Conservation (phyloP, 148 eudicot genomes). For the Amaranthus palmeri region DNA sequence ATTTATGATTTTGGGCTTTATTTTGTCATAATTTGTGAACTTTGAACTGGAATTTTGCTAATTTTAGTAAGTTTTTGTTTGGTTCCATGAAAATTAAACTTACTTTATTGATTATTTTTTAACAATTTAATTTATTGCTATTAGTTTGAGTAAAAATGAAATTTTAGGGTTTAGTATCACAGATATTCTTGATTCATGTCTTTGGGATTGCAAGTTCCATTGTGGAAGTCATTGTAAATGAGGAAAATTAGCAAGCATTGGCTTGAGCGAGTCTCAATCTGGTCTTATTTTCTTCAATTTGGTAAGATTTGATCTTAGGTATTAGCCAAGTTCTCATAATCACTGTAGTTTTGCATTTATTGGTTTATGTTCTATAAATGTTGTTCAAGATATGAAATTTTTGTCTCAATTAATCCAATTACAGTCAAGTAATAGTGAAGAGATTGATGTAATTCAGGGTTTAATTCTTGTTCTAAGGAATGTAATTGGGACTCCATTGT, state of each 20-base stretch:
- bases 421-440: slow-evolving; percentile 20
- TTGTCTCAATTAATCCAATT: slow-evolving; percentile 51
- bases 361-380: slow-evolving; percentile 63
- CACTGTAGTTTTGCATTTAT: slow-evolving; percentile 59
- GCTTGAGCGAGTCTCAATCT: slow-evolving; percentile 38
- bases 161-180: neutral
- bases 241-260: no score
- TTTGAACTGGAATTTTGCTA: no score
- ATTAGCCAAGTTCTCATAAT: slow-evolving; percentile 37
- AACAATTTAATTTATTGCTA: no score
- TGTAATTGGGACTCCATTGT: slow-evolving; percentile 86
- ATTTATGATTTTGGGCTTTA: no score
- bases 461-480: slow-evolving; percentile 47
- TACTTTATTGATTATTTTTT: no score
- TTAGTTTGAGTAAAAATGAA: neutral
- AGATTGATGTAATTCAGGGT: slow-evolving; percentile 36
- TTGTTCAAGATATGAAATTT: slow-evolving; percentile 45
- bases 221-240: neutral
- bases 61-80: no score
- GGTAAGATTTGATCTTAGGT: slow-evolving; percentile 57
- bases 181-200: neutral
- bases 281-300: slow-evolving; percentile 75
- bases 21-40: no score
- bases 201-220: neutral
- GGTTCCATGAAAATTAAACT: no score